Evolutionary conservation across 495 filamentous ascomycete species (phyloP).

Genomic region (Penicillium verhagenii): DNA sequence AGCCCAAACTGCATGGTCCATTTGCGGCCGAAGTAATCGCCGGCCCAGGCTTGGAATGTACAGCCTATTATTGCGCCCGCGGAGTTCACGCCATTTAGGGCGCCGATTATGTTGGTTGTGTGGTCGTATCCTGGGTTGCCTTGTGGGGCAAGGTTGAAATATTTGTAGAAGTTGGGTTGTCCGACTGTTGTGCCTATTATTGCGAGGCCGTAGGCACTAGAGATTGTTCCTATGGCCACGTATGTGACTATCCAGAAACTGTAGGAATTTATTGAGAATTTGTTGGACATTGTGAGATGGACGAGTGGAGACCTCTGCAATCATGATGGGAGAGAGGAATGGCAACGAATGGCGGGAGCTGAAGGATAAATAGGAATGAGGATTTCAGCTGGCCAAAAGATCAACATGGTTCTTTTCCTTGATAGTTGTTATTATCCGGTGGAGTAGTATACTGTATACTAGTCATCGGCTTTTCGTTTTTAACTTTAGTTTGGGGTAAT

Average conservation of each 20-base stretch:
- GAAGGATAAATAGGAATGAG: background rate
- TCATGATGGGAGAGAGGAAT: too few relatives aligned
- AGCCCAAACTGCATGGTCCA: conserved; percentile 32
- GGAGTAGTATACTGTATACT: background rate
- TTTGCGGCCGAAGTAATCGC: conserved; percentile 31
- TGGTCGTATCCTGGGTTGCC: conserved; percentile 34
- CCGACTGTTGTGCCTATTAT: conserved; percentile 47
- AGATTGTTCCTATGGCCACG: conserved; percentile 24
- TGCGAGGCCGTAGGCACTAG: conserved; percentile 41
- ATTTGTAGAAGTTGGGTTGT: conserved; percentile 41
- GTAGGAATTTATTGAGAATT: conserved; percentile 19
- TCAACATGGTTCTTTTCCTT: background rate
- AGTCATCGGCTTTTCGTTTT: background rate
- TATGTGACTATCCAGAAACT: conserved; percentile 22
- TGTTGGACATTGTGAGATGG: conserved; percentile 2
- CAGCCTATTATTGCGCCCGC: conserved; percentile 34
- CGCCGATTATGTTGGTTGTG: conserved; percentile 39
- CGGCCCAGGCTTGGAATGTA: conserved; percentile 24
- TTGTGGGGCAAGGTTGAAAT: conserved; percentile 30
- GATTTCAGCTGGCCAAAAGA: background rate
- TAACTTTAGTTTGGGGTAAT: background rate
- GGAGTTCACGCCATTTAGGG: conserved; percentile 40
- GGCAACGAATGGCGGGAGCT: too few relatives aligned
- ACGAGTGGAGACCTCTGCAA: too few relatives aligned
- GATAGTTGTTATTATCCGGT: background rate